Percentiles rank a stretch among this genome's conserved stretches.
Evolutionary conservation across 75 land plant genomes (phyloP).

Genomic region (Chamaecyparis obtusa): DNA sequence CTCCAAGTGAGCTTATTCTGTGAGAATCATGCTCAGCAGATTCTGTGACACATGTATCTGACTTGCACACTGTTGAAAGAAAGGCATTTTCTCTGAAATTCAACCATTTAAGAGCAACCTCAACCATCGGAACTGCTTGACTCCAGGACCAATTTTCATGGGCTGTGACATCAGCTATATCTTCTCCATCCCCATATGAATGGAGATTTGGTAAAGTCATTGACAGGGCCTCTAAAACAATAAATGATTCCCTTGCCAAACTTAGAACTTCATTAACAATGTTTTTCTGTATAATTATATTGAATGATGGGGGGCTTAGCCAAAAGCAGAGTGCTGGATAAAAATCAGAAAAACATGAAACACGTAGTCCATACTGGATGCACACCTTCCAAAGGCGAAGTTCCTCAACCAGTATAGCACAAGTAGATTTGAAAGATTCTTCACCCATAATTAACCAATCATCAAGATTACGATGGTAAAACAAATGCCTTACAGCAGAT

Average conservation of each 20-base stretch:
- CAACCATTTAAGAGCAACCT: conserved; percentile 71
- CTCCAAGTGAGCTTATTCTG: conserved; percentile 33
- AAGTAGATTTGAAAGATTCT: conserved; percentile 39
- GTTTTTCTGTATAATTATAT: conserved; percentile 33
- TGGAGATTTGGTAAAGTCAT: conserved; percentile 59
- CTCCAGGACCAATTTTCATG: conserved; percentile 76
- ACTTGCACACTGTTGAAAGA: conserved; percentile 2
- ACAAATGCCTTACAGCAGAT: conserved; percentile 51
- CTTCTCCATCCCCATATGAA: conserved; percentile 17
- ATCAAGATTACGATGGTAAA: conserved; percentile 30
- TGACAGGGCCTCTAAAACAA: conserved; percentile 63
- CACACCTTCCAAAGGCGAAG: conserved; percentile 84
- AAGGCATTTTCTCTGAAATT: conserved; percentile 18
- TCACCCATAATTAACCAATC: conserved; percentile 41
- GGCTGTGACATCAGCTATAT: conserved; percentile 5
- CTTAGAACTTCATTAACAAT: conserved; percentile 46
- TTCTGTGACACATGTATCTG: not conserved
- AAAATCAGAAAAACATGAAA: conserved; percentile 63
- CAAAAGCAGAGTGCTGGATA: conserved; percentile 79
- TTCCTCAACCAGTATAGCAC: conserved; percentile 68
- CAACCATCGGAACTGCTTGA: conserved; percentile 68
- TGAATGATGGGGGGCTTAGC: conserved; percentile 60
- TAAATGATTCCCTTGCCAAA: conserved; percentile 65
- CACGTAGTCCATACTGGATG: conserved; percentile 63
- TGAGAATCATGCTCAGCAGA: conserved; percentile 2